phyloP scores from a whole-genome alignment of 169 alveolate genomes.

The Plasmodium gonderi region DNA sequence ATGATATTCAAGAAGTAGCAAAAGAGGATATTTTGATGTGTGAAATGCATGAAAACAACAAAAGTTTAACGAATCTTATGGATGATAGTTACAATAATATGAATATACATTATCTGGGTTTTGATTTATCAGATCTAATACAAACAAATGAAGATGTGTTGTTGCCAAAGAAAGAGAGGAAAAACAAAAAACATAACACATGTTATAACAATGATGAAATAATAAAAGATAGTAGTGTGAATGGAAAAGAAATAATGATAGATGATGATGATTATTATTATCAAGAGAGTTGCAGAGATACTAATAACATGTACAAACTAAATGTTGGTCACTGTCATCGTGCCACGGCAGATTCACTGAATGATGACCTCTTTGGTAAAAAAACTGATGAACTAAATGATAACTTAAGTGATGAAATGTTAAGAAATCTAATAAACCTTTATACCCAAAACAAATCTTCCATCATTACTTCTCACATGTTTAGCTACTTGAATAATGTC shows the following conservation, averaged over 20 bases:
- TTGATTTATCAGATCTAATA: slow-evolving; percentile 57
- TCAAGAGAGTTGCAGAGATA: background rate
- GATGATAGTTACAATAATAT: slow-evolving; percentile 33
- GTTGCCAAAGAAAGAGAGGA: slow-evolving; percentile 4
- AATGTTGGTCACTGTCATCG: background rate
- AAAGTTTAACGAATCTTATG: background rate
- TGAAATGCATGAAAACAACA: slow-evolving; percentile 16
- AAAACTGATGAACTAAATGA: slow-evolving; percentile 19
- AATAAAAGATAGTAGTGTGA: background rate
- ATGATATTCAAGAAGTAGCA: slow-evolving; percentile 7
- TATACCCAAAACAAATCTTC: slow-evolving; percentile 70
- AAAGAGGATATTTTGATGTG: background rate
- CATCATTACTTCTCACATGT: slow-evolving; percentile 68
- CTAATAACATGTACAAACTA: background rate
- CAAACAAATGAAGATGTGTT: slow-evolving; percentile 41
- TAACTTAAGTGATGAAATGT: slow-evolving; percentile 70
- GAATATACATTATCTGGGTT: slow-evolving; percentile 62
- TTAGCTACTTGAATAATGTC: slow-evolving; percentile 55
- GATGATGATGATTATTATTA: background rate
- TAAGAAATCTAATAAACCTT: slow-evolving; percentile 48
- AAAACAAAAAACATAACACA: background rate
- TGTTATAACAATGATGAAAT: background rate
- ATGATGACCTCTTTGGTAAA: background rate
- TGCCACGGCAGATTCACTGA: background rate
- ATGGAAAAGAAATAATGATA: background rate